Conservation (phyloP, 1,284 basidiomycete species). For the Ceratobasidium sp. region DNA sequence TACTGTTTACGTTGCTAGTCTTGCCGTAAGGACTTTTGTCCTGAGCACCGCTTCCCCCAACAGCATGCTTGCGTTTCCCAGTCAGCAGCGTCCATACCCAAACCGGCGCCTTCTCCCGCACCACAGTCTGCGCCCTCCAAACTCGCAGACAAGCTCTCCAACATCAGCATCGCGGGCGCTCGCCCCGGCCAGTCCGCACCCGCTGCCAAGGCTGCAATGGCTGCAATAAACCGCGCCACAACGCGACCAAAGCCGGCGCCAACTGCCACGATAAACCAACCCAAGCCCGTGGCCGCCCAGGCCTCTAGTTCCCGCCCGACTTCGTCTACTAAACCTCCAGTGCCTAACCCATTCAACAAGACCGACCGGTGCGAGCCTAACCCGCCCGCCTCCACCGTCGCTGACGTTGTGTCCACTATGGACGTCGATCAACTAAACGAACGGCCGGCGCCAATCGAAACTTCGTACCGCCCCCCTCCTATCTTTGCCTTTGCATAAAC, state of each 20-base stretch:
- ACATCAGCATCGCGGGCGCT: slow-evolving; percentile 50
- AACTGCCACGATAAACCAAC: slow-evolving; percentile 23
- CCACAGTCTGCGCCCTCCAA: slow-evolving; percentile 43
- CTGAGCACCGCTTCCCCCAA: slow-evolving; percentile 72
- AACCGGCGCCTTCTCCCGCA: slow-evolving; percentile 40
- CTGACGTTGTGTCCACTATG: slow-evolving; percentile 45
- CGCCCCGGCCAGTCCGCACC: slow-evolving; percentile 50
- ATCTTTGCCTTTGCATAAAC: slow-evolving; percentile 67
- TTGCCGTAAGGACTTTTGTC: slow-evolving; percentile 72
- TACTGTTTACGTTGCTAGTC: slow-evolving; percentile 55
- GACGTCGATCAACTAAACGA: slow-evolving; percentile 44
- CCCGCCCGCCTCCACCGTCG: slow-evolving; percentile 43
- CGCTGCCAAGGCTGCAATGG: slow-evolving; percentile 53
- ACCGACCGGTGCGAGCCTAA: slow-evolving; percentile 68
- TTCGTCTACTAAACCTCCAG: slow-evolving; percentile 42
- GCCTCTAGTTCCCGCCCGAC: slow-evolving; percentile 42
- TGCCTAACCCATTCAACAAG: slow-evolving; percentile 64
- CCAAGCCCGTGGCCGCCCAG: slow-evolving; percentile 25
- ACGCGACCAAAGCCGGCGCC: slow-evolving; percentile 18
- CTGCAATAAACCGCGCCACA: slow-evolving; percentile 56
- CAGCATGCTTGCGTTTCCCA: slow-evolving; percentile 62
- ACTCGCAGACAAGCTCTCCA: slow-evolving; percentile 42
- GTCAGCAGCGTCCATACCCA: slow-evolving; percentile 44
- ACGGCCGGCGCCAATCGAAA: slow-evolving; percentile 47
- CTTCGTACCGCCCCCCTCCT: slow-evolving; percentile 60